Evolutionary conservation across 768 basidiomycete species (phyloP), one percentile per base, ranked within the genome.

Genomic region (Naematelia aurantialba): DNA sequence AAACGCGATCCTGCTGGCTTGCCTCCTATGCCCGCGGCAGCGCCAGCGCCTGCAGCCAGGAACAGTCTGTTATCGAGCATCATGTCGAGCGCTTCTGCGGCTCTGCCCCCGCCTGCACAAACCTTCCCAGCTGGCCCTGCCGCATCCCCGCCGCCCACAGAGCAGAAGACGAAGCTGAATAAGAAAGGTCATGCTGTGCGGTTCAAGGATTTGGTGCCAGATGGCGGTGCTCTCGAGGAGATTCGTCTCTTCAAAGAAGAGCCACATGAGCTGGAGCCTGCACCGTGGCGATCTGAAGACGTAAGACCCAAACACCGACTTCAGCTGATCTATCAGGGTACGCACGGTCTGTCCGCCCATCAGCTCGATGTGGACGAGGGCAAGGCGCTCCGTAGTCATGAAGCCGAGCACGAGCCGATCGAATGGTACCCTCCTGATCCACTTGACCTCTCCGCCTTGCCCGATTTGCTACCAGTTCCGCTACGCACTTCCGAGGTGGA

Each of bases 361-460:
- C 49, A 68, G 14, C 27, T 73, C 10, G 62, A 69, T 51, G 51
- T 55, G 44, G 58, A 39, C 13, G 68, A 69, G 53, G 68, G 68
- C 34, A 50, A 57, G 17, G 62, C 60, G 13, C 45, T 69, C 44
- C 5, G 27, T 12, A 26, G 14, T 13, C 59, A 56, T 30, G 58
- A 57, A 29, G 53, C 45, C 13, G 49, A 54, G 10, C 56, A 62
- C 12, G 59, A 60, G 52, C 39, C 45, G 34, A 65, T 69, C 26
- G 65, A 66, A 2, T 73, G 72, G 72, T 70, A 73, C 51, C 64
- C 70, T 17, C 71, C 71, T 2, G 14, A 34, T 21, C 25, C 34
- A 17, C 34, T 39, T 8, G 34, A 39, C 17, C 34, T 39, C 8
- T 39, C 34, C 34, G 34, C 34, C 34, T 8, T 39, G 8, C 34